These are phyloP conservation scores for Penicillium frequentans DNA, from an alignment of 2,329 filamentous ascomycete genomes.

Conservation along the genomic window DNA sequence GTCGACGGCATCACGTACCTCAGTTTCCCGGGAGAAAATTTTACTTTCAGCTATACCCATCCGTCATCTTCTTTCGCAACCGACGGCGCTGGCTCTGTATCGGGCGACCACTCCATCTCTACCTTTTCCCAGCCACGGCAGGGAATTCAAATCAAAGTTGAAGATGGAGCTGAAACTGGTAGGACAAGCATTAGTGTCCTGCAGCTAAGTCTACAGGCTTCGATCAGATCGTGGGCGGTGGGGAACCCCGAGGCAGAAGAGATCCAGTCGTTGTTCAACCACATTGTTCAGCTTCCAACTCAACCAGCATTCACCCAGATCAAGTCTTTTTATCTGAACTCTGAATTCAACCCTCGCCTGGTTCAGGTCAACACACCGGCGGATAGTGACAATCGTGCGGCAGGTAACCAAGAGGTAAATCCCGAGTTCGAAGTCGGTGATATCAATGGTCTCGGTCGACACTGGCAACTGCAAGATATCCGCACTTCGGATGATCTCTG, in stretches of 20 bases:
- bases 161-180: neutral
- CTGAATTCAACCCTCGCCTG: slow-evolving; percentile 9
- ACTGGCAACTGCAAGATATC: slow-evolving; percentile 5
- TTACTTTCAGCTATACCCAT: neutral
- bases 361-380: slow-evolving; percentile 1
- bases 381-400: neutral
- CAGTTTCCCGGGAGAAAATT: neutral
- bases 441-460: neutral
- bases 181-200: neutral
- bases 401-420: neutral
- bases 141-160: neutral
- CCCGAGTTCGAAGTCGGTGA: slow-evolving; percentile 5
- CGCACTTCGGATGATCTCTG: slow-evolving; percentile 3
- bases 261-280: neutral
- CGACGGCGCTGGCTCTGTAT: neutral
- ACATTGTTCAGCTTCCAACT: neutral
- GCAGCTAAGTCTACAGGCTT: neutral
- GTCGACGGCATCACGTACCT: neutral
- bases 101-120: neutral
- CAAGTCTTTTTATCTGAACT: neutral
- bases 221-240: neutral
- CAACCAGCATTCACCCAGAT: slow-evolving; percentile 3
- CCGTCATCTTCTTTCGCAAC: neutral
- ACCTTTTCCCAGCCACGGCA: neutral
- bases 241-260: neutral